phyloP scores from a whole-genome alignment of 1,139 yeast species.

The Groenewaldozyma auringiensis region DNA sequence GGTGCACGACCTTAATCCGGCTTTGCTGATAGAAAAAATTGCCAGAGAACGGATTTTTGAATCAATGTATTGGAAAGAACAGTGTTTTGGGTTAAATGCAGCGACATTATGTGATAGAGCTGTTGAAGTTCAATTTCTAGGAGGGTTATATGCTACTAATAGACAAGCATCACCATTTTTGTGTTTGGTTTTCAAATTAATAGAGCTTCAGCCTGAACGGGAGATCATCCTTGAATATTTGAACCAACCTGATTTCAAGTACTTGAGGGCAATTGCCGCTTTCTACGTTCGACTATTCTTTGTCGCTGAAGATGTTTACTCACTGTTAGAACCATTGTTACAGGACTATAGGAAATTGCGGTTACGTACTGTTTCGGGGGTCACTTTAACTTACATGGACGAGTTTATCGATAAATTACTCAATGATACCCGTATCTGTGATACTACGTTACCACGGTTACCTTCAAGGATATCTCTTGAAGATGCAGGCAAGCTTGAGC shows the following conservation, averaged over 20 bases:
- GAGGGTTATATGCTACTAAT: conserved; percentile 46
- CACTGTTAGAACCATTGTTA: conserved; percentile 44
- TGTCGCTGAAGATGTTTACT: conserved; percentile 41
- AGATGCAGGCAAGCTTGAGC: conserved; percentile 33
- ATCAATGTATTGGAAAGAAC: conserved; percentile 59
- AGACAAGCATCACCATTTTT: conserved; percentile 52
- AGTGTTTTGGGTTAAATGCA: conserved; percentile 50
- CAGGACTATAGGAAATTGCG: conserved; percentile 50
- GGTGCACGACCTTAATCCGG: conserved; percentile 42
- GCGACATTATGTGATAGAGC: conserved; percentile 45
- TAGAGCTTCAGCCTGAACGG: conserved; percentile 53
- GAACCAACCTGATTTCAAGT: conserved; percentile 55
- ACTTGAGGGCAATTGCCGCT: conserved; percentile 54
- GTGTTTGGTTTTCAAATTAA: conserved; percentile 53
- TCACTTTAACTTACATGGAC: conserved; percentile 45
- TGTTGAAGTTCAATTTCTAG: conserved; percentile 33
- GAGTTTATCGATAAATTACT: conserved; percentile 52
- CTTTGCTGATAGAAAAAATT: conserved; percentile 56
- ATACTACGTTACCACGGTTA: conserved; percentile 54
- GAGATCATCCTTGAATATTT: conserved; percentile 49
- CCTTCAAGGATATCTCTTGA: conserved; percentile 37
- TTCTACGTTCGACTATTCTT: conserved; percentile 49
- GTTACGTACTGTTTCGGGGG: conserved; percentile 27
- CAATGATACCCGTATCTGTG: conserved; percentile 45
- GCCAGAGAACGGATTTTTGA: conserved; percentile 61